These are phyloP conservation scores for Chrysanthemum makinoi DNA, from an alignment of 129 eudicot genomes.

Conservation along the genomic window DNA sequence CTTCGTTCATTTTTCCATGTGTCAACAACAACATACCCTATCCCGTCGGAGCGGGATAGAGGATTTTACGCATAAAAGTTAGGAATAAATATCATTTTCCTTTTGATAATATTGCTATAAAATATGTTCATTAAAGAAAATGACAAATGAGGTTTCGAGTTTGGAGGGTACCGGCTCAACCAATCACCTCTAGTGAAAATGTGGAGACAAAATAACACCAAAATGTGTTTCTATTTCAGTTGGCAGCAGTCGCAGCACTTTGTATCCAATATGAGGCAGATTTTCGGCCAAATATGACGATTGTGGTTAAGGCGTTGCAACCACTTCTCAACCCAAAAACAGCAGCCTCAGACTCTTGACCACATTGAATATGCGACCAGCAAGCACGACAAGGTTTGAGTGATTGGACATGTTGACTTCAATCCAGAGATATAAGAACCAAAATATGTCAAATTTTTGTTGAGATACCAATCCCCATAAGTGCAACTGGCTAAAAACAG, in stretches of 20 bases:
- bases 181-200: conserved; percentile 10
- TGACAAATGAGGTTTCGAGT: neutral
- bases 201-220: neutral
- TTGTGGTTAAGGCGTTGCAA: conserved; percentile 86
- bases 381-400: conserved; percentile 20
- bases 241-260: conserved; percentile 93
- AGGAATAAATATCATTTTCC: too few species aligned
- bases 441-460: neutral
- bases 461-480: neutral
- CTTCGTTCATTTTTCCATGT: too few species aligned
- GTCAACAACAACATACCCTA: too few species aligned
- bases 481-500: conserved; percentile 5
- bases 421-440: conserved; percentile 2
- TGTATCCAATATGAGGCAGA: conserved; percentile 95
- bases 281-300: conserved; percentile 83
- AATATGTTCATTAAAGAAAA: too few species aligned
- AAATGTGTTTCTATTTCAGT: conserved; percentile 35
- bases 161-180: too few species aligned
- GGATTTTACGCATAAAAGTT: too few species aligned
- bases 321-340: conserved; percentile 74
- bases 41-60: too few species aligned
- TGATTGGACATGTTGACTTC: neutral
- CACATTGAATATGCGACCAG: conserved; percentile 23
- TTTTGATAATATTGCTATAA: too few species aligned
- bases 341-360: conserved; percentile 49